Evolutionary conservation across 129 eudicot species (phyloP).

Genomic region (Calendula officinalis): DNA sequence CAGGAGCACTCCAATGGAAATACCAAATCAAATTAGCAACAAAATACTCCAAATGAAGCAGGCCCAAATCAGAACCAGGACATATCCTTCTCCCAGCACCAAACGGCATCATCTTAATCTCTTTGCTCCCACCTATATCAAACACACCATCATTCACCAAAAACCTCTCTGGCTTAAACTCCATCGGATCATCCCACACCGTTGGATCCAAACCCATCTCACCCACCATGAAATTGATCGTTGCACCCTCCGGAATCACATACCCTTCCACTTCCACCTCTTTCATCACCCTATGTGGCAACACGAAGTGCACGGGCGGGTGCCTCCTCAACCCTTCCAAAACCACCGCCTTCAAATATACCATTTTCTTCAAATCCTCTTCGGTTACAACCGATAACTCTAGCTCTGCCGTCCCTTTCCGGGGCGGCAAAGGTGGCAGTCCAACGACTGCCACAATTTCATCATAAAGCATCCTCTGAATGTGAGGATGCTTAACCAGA

Average conservation of each 20-base stretch:
- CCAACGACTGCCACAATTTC: constrained; percentile 1
- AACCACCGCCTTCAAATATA: constrained; percentile 16
- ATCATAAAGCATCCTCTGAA: constrained; percentile 8
- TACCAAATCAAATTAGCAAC: constrained; percentile 9
- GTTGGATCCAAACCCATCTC: constrained; percentile 8
- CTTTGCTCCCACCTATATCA: constrained; percentile 21
- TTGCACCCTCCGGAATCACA: constrained; percentile 5
- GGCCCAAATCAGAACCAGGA: neutral
- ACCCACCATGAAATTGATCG: neutral
- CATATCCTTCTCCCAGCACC: constrained; percentile 20
- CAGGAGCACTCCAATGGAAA: constrained; percentile 12
- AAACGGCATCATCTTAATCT: constrained; percentile 24
- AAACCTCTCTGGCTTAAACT: constrained; percentile 16
- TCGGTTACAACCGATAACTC: constrained; percentile 6
- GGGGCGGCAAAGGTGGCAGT: neutral
- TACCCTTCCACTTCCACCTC: constrained; percentile 16
- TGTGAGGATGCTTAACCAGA: constrained; percentile 18
- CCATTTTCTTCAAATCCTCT: constrained; percentile 11
- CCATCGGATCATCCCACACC: constrained; percentile 18
- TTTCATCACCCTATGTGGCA: constrained; percentile 1
- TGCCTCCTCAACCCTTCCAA: constrained; percentile 16
- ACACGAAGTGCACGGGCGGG: constrained; percentile 3
- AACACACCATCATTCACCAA: constrained; percentile 7
- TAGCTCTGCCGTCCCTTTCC: neutral
- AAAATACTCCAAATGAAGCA: constrained; percentile 14